Conservation (phyloP, 805 yeast genomes). For the Candida wancherniae region DNA sequence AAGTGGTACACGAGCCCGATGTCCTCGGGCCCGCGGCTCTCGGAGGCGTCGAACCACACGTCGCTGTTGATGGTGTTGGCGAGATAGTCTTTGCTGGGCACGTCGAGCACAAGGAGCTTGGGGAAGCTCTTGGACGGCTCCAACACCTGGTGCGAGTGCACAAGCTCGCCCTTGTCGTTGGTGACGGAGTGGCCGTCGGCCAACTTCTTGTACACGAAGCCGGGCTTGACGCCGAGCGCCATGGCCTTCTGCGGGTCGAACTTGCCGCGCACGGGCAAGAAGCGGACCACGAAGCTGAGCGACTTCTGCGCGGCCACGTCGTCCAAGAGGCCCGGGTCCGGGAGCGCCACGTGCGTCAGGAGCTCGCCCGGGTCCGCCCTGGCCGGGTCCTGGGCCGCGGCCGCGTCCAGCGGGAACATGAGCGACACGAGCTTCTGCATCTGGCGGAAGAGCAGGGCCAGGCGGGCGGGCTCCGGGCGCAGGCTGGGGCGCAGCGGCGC, state of each 20-base stretch:
- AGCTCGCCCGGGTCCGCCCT: constrained; percentile 34
- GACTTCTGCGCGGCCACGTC: constrained; percentile 40
- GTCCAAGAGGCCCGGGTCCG: constrained; percentile 17
- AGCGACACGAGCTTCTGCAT: constrained; percentile 38
- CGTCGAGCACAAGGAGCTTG: constrained; percentile 64
- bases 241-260: constrained; percentile 65
- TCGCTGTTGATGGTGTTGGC: constrained; percentile 22
- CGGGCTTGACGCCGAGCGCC: constrained; percentile 64
- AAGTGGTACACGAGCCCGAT: constrained; percentile 68
- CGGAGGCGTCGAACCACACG: constrained; percentile 29
- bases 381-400: constrained; percentile 34
- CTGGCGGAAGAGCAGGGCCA: constrained; percentile 9
- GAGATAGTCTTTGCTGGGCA: constrained; percentile 52
- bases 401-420: constrained; percentile 56
- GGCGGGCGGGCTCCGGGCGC: not conserved
- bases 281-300: constrained; percentile 63
- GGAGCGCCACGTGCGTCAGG: constrained; percentile 35
- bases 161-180: constrained; percentile 51
- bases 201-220: constrained; percentile 53
- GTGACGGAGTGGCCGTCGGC: constrained; percentile 56
- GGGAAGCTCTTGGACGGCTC: constrained; percentile 55
- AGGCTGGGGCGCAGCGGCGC: constrained; percentile 5
- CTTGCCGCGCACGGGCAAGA: constrained; percentile 69
- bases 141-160: constrained; percentile 69
- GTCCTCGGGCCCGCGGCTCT: constrained; percentile 30